Percentiles rank a stretch among this genome's conserved stretches.
These are phyloP conservation scores for Didymella glomerata DNA, from an alignment of 2,329 filamentous ascomycete species.

Conservation along the genomic window DNA sequence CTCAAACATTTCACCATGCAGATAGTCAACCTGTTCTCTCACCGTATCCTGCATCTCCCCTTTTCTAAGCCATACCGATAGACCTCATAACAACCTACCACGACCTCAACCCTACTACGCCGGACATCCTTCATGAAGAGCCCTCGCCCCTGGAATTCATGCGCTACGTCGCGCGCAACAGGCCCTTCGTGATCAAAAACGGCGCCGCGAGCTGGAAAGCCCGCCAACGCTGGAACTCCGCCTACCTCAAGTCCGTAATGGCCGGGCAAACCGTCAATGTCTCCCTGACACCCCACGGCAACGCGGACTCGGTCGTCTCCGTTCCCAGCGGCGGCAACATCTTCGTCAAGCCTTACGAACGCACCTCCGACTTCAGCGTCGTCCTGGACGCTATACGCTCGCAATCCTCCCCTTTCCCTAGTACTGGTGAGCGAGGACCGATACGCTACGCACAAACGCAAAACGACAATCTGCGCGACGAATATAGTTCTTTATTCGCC, in stretches of 20 bases:
- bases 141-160: conserved; percentile 82
- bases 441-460: conserved; percentile 76
- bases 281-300: conserved; percentile 76
- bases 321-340: conserved; percentile 61
- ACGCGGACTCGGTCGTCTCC: conserved; percentile 69
- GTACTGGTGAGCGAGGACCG: background rate
- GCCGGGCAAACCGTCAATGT: conserved; percentile 71
- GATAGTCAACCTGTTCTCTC: no score
- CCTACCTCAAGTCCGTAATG: conserved; percentile 66
- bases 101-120: conserved; percentile 69
- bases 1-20: background rate
- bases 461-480: conserved; percentile 81
- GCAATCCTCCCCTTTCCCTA: conserved; percentile 62
- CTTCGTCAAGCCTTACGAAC: conserved; percentile 78
- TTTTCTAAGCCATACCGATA: conserved; percentile 21
- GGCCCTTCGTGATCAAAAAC: conserved; percentile 74
- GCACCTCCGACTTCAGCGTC: conserved; percentile 66
- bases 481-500: conserved; percentile 70
- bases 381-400: conserved; percentile 69
- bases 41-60: background rate
- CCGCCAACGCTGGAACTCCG: conserved; percentile 67
- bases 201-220: conserved; percentile 72
- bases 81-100: conserved; percentile 73
- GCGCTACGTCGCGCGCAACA: conserved; percentile 76
- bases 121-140: conserved; percentile 69